Percentiles rank a stretch among this genome's conserved stretches.
These are phyloP conservation scores for Metarhizium rileyi DNA, from an alignment of 2,329 filamentous ascomycete species.

Conservation along the genomic window DNA sequence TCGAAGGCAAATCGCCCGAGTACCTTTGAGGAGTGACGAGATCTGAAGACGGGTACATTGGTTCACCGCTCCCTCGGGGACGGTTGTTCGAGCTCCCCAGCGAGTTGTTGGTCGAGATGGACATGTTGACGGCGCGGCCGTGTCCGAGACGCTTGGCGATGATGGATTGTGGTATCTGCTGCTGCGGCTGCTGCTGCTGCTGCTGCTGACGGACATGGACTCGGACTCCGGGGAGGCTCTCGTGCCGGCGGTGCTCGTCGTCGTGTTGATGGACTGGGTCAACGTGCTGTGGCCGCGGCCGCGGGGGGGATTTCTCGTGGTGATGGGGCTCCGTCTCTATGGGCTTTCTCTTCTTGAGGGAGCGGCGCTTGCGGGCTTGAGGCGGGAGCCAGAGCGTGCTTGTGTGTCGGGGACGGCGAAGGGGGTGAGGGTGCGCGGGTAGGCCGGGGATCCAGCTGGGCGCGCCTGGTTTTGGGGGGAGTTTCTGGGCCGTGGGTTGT, in stretches of 20 bases:
- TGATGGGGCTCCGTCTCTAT: conserved; percentile 8
- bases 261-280: neutral
- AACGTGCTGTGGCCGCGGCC: neutral
- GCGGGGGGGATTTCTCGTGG: conserved; percentile 1
- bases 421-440: conserved; percentile 8
- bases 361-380: neutral
- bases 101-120: conserved; percentile 19
- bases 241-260: conserved; percentile 7
- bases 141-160: conserved; percentile 43
- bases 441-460: conserved; percentile 7
- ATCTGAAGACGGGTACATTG: conserved; percentile 3
- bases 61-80: conserved; percentile 3
- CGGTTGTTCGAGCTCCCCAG: neutral
- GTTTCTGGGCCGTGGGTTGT: neutral
- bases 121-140: conserved; percentile 38
- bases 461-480: neutral
- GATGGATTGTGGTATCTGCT: conserved; percentile 23
- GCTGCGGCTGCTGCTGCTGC: conserved; percentile 7
- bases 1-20: conserved; percentile 9
- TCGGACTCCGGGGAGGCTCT: neutral
- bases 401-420: conserved; percentile 5
- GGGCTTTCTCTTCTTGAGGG: neutral
- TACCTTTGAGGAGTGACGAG: neutral
- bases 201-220: conserved; percentile 9
- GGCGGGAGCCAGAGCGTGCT: conserved; percentile 7